Evolutionary conservation across 2,329 filamentous ascomycete species (phyloP).

Genomic region (Apiospora sp.): DNA sequence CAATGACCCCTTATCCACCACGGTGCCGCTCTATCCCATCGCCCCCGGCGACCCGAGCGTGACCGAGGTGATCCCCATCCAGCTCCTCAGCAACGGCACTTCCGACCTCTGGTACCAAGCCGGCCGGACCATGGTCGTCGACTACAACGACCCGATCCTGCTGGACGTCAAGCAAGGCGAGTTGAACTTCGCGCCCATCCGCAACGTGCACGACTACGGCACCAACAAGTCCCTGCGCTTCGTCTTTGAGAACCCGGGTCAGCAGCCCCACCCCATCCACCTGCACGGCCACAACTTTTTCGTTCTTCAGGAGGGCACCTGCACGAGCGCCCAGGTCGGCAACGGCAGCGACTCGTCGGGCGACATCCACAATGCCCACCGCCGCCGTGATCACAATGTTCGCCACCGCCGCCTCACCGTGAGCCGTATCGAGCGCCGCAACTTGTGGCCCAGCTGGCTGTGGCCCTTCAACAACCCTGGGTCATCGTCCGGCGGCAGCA

Average conservation of each 20-base stretch:
- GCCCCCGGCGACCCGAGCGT: constrained; percentile 28
- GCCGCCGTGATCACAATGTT: not conserved
- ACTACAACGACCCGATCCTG: constrained; percentile 37
- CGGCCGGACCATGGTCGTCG: constrained; percentile 32
- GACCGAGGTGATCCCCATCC: constrained; percentile 32
- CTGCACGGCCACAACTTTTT: constrained; percentile 60
- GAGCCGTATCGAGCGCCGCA: not conserved
- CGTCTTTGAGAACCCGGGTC: constrained; percentile 39
- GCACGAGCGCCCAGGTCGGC: constrained; percentile 30
- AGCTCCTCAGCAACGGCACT: constrained; percentile 32
- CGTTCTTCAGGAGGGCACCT: constrained; percentile 46
- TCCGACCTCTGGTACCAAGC: constrained; percentile 33
- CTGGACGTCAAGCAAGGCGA: constrained; percentile 30
- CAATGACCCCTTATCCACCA: constrained; percentile 31
- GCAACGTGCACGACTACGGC: constrained; percentile 34
- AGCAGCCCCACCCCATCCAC: constrained; percentile 53
- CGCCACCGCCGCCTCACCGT: not conserved
- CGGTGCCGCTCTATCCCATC: constrained; percentile 28
- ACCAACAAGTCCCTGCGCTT: constrained; percentile 39
- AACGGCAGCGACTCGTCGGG: not conserved
- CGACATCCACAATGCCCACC: not conserved
- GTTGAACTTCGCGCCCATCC: constrained; percentile 28
- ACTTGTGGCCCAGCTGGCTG: not conserved
- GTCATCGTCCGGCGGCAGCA: not conserved
- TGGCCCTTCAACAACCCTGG: not conserved